Evolutionary conservation across 106 monocot genomes (phyloP).

Genomic region (Platanthera guangdongensis): DNA sequence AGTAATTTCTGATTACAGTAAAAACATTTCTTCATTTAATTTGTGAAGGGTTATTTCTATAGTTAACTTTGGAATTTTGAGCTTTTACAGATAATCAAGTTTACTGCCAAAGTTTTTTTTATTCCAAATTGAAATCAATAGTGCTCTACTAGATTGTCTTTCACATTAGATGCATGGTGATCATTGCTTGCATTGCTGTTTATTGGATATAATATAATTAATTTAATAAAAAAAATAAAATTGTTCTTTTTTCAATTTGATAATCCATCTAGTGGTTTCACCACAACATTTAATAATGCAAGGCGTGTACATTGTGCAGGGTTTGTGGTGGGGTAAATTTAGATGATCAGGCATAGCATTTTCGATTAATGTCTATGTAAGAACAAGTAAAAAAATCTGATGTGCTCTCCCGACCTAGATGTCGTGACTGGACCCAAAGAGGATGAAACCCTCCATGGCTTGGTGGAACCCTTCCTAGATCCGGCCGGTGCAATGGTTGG

Average conservation of each 20-base stretch:
- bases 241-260: background rate
- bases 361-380: background rate
- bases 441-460: too few species aligned
- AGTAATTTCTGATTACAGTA: background rate
- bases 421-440: too few species aligned
- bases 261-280: background rate
- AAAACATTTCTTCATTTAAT: background rate
- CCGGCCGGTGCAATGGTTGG: too few species aligned
- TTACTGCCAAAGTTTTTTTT: background rate
- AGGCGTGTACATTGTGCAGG: background rate
- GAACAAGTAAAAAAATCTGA: background rate
- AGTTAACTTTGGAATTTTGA: background rate
- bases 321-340: background rate
- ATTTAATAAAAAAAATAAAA: background rate
- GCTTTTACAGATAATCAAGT: background rate
- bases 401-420: too few species aligned
- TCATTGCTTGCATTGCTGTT: background rate
- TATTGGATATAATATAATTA: background rate
- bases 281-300: background rate
- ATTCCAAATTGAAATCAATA: background rate
- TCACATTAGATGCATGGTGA: background rate
- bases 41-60: background rate
- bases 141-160: background rate
- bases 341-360: background rate
- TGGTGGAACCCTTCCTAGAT: too few species aligned